Evolutionary conservation across 2,329 filamentous ascomycete species (phyloP).

Genomic region (Cadophora sp.): DNA sequence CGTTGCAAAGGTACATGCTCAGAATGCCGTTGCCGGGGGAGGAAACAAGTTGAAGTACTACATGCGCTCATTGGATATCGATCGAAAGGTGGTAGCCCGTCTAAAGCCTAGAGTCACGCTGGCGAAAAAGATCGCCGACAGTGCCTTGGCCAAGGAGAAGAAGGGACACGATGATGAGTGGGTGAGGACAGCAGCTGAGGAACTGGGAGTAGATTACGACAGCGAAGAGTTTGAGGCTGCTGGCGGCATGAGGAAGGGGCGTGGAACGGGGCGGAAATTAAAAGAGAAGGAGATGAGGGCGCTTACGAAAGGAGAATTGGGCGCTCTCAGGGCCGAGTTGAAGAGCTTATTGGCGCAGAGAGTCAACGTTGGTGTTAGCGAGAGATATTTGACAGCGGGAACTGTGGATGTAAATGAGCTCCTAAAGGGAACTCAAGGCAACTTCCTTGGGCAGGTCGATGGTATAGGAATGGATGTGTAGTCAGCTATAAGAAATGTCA

Average conservation of each 20-base stretch:
- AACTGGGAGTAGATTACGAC: conserved; percentile 93
- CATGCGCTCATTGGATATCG: conserved; percentile 82
- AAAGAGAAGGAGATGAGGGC: conserved; percentile 74
- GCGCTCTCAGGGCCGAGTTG: conserved; percentile 73
- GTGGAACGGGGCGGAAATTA: conserved; percentile 75
- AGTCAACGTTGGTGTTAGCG: conserved; percentile 87
- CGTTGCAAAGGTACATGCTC: conserved; percentile 85
- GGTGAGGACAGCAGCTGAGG: conserved; percentile 84
- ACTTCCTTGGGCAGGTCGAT: conserved; percentile 44
- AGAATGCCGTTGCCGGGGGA: conserved; percentile 49
- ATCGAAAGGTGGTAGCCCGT: conserved; percentile 77
- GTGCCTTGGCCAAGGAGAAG: conserved; percentile 85
- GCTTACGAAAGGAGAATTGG: conserved; percentile 77
- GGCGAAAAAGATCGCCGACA: conserved; percentile 87
- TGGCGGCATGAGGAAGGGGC: conserved; percentile 64
- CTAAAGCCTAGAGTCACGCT: conserved; percentile 80
- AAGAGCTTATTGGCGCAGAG: conserved; percentile 72
- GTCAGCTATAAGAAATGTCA: background rate
- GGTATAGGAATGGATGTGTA: conserved; percentile 43
- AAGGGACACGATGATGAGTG: conserved; percentile 83
- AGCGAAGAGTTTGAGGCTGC: conserved; percentile 79
- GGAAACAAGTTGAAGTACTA: conserved; percentile 63
- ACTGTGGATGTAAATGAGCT: conserved; percentile 83
- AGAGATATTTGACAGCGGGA: conserved; percentile 83
- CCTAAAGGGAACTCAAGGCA: conserved; percentile 66